These are phyloP conservation scores for Platanus orientalis DNA, from an alignment of 164 flowering plant species.

Conservation along the genomic window DNA sequence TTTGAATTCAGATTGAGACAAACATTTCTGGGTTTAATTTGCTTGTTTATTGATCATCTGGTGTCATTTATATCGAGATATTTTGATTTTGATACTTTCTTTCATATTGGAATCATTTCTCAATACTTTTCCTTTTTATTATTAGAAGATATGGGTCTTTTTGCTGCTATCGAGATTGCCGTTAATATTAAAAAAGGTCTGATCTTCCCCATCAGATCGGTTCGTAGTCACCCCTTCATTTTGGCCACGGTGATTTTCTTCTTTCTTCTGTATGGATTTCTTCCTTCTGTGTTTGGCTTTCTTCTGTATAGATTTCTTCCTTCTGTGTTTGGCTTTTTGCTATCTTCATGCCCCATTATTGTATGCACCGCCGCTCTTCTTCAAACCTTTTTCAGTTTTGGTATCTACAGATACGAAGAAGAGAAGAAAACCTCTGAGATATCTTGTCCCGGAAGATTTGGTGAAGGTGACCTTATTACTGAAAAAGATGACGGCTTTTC, in stretches of 20 bases:
- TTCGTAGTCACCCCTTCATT: slow-evolving; percentile 45
- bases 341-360: slow-evolving; percentile 81
- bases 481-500: slow-evolving; percentile 33
- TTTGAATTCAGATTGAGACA: too few species aligned
- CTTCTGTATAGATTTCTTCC: slow-evolving; percentile 69
- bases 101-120: not conserved
- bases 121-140: too few species aligned
- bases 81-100: not conserved
- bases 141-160: slow-evolving; percentile 20
- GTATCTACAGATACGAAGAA: slow-evolving; percentile 60
- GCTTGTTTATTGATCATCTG: not conserved
- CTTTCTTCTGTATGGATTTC: slow-evolving; percentile 45
- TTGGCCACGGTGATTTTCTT: slow-evolving; percentile 40
- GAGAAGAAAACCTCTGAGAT: slow-evolving; percentile 31
- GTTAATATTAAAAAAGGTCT: slow-evolving; percentile 30
- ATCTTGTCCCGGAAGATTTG: too few species aligned
- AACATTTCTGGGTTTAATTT: not conserved
- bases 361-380: slow-evolving; percentile 83
- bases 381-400: slow-evolving; percentile 85
- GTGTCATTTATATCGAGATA: not conserved
- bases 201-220: slow-evolving; percentile 33
- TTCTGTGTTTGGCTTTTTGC: slow-evolving; percentile 51
- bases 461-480: slow-evolving; percentile 41
- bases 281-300: slow-evolving; percentile 61
- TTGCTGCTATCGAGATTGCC: slow-evolving; percentile 24